Evolutionary conservation across 768 basidiomycete species (phyloP).

Genomic region (Lactarius sp.): DNA sequence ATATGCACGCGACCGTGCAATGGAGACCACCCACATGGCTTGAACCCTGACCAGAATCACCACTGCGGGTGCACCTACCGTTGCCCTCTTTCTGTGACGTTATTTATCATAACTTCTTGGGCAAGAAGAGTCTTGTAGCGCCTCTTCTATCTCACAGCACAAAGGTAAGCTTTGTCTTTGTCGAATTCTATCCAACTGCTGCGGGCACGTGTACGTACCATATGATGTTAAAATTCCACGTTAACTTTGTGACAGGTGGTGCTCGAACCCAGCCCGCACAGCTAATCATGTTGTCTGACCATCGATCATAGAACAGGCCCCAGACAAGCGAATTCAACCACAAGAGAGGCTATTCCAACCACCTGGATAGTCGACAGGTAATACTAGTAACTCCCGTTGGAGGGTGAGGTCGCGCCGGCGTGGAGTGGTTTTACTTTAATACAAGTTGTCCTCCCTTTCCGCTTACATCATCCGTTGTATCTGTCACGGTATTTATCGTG

Average conservation of each 20-base stretch:
- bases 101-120: neutral
- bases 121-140: neutral
- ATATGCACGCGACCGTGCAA: neutral
- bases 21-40: neutral
- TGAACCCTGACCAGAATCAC: neutral
- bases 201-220: constrained; percentile 51
- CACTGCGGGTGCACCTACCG: neutral
- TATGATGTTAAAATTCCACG: constrained; percentile 27
- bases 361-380: too few relatives aligned
- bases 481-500: too few relatives aligned
- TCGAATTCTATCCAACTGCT: constrained; percentile 48
- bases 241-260: constrained; percentile 34
- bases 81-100: neutral
- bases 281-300: constrained; percentile 35
- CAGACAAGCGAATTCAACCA: constrained; percentile 17
- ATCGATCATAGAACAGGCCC: constrained; percentile 15
- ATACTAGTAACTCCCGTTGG: too few relatives aligned
- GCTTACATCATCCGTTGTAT: too few relatives aligned
- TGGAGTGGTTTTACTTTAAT: too few relatives aligned
- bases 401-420: too few relatives aligned
- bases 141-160: too few relatives aligned
- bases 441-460: too few relatives aligned
- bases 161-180: too few relatives aligned
- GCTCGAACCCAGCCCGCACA: constrained; percentile 45
- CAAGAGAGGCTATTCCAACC: too few relatives aligned